Percentiles rank a stretch among this genome's conserved stretches.
Evolutionary conservation across 495 filamentous ascomycete genomes (phyloP).

Genomic region (Talaromyces nanjingensis): DNA sequence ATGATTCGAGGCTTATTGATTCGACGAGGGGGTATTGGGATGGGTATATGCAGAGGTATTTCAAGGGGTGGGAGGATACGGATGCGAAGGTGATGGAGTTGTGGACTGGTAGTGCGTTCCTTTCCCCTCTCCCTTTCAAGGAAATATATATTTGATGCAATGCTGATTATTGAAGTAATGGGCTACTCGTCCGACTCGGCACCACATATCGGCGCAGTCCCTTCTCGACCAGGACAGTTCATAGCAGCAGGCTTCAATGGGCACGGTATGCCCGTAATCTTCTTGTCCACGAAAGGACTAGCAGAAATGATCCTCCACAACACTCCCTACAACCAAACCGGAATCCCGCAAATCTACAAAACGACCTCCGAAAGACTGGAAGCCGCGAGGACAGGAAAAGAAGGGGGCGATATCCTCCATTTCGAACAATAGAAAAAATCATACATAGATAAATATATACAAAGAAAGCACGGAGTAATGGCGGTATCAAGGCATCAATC

Average conservation of each 20-base stretch:
- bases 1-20: slow-evolving; percentile 45
- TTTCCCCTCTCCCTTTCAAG: not conserved
- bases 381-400: not conserved
- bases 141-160: not conserved
- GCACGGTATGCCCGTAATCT: slow-evolving; percentile 20
- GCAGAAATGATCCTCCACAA: slow-evolving; percentile 15
- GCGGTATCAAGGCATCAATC: not conserved
- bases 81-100: slow-evolving; percentile 33
- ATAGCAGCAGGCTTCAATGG: slow-evolving; percentile 20
- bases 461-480: not conserved
- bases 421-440: not conserved
- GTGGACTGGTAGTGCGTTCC: slow-evolving; percentile 35
- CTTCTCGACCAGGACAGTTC: slow-evolving; percentile 13
- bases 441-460: not conserved
- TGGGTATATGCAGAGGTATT: slow-evolving; percentile 44
- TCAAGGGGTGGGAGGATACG: slow-evolving; percentile 38
- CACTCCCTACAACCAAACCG: slow-evolving; percentile 13
- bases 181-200: slow-evolving; percentile 9
- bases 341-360: slow-evolving; percentile 10
- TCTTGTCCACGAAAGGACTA: slow-evolving; percentile 13
- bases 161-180: slow-evolving; percentile 6
- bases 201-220: slow-evolving; percentile 15
- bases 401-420: slow-evolving; percentile 5
- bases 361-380: not conserved
- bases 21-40: slow-evolving; percentile 53